Evolutionary conservation across 106 monocot species (phyloP).

Genomic region (Dendrobium catenatum): DNA sequence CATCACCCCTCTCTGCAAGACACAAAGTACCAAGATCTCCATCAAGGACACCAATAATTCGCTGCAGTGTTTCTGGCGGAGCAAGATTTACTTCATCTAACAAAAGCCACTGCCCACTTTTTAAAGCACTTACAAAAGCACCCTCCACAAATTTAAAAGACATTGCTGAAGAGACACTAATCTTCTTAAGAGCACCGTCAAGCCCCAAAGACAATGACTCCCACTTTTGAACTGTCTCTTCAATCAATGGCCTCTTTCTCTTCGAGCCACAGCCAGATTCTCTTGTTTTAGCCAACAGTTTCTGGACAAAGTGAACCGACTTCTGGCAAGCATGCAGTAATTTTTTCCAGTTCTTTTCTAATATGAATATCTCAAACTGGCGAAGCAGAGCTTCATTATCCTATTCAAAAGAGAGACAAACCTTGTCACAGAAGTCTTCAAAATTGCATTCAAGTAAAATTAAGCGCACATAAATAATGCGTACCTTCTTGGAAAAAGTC

Average conservation of each 20-base stretch:
- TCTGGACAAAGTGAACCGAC: conserved; percentile 20
- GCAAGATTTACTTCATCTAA: conserved; percentile 99
- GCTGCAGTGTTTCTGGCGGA: conserved; percentile 78
- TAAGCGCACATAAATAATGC: neutral
- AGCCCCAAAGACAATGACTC: conserved; percentile 51
- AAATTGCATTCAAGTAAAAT: neutral
- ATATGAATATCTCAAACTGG: conserved; percentile 40
- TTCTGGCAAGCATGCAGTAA: conserved; percentile 38
- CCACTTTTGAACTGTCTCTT: conserved; percentile 44
- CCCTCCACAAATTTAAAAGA: conserved; percentile 93
- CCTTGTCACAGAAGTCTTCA: neutral
- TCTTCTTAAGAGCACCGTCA: conserved; percentile 50
- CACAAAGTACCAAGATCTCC: conserved; percentile 69
- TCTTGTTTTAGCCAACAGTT: conserved; percentile 13
- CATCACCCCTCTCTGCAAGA: conserved; percentile 88
- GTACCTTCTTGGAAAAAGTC: conserved; percentile 51
- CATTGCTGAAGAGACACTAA: conserved; percentile 44
- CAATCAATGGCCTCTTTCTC: conserved; percentile 54
- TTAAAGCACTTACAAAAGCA: conserved; percentile 83
- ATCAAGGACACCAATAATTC: conserved; percentile 83
- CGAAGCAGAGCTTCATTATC: conserved; percentile 46
- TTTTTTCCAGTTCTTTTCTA: conserved; percentile 76
- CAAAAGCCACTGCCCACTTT: conserved; percentile 84
- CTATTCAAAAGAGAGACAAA: conserved; percentile 21
- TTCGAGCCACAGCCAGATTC: conserved; percentile 35